Percentiles rank a stretch among this genome's conserved stretches.
Conservation (phyloP, 352 stramenopile species). For the Globisporangium barbulae region DNA sequence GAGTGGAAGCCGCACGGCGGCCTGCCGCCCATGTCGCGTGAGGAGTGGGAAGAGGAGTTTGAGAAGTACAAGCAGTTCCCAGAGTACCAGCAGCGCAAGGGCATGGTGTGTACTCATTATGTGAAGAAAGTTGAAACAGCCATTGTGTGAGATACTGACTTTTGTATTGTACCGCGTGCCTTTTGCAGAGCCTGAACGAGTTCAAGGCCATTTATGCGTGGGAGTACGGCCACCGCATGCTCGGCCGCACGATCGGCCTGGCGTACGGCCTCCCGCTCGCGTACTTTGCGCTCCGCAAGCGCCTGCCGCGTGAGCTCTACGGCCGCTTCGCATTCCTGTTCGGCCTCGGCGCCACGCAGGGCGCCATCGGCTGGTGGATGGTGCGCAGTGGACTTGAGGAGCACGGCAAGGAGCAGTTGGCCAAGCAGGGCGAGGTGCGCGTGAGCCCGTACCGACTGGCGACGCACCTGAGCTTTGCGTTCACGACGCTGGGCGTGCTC, state of each 20-base stretch:
- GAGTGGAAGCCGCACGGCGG: slow-evolving; percentile 96
- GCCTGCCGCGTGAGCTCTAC: slow-evolving; percentile 70
- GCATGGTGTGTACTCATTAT: slow-evolving; percentile 49
- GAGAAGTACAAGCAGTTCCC: slow-evolving; percentile 98
- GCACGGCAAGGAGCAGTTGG: slow-evolving; percentile 74
- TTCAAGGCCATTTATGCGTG: slow-evolving; percentile 98
- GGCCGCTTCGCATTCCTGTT: slow-evolving; percentile 61
- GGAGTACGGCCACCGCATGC: slow-evolving; percentile 97
- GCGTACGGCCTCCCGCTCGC: slow-evolving; percentile 91
- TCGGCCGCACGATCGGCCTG: slow-evolving; percentile 93
- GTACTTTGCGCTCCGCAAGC: slow-evolving; percentile 91
- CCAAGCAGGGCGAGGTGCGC: slow-evolving; percentile 93
- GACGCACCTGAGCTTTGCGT: slow-evolving; percentile 95
- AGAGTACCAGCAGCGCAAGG: slow-evolving; percentile 96
- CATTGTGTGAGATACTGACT: slow-evolving; percentile 1
- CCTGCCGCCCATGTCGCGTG: slow-evolving; percentile 87
- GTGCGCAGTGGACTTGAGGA: slow-evolving; percentile 97
- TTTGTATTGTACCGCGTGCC: background rate
- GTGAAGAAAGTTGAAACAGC: background rate
- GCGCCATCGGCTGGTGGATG: slow-evolving; percentile 99
- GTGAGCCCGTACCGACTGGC: slow-evolving; percentile 97
- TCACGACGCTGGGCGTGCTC: slow-evolving; percentile 95
- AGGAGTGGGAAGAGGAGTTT: slow-evolving; percentile 97
- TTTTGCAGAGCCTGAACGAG: slow-evolving; percentile 91
- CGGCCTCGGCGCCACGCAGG: slow-evolving; percentile 63